A percentile compares a stretch with the other conserved stretches of the same genome.
Conservation (phyloP, 2,329 filamentous ascomycete species). For the Cladophialophora chaetospira region DNA sequence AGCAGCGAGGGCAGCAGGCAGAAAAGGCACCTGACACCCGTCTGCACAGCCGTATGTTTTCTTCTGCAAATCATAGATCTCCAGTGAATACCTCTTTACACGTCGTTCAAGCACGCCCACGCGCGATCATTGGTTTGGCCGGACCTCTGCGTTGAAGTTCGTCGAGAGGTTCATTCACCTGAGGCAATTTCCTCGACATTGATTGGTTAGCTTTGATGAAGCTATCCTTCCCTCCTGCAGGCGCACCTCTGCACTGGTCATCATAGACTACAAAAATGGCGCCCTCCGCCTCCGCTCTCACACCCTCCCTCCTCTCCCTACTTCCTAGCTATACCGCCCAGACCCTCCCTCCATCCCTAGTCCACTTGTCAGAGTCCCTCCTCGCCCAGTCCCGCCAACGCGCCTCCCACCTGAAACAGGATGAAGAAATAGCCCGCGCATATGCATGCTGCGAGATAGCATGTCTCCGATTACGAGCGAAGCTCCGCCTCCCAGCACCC, state of each 20-base stretch:
- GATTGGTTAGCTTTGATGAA: neutral
- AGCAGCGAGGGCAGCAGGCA: too few relatives aligned
- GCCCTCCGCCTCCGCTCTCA: constrained; percentile 61
- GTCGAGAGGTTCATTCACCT: too few relatives aligned
- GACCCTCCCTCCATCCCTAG: constrained; percentile 52
- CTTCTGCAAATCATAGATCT: too few relatives aligned
- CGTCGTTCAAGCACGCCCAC: too few relatives aligned
- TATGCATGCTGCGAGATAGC: constrained; percentile 89
- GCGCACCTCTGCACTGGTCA: too few relatives aligned
- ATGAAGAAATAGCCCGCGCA: constrained; percentile 82
- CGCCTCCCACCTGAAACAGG: constrained; percentile 74
- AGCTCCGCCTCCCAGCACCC: constrained; percentile 74
- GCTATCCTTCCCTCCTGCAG: too few relatives aligned
- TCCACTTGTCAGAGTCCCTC: constrained; percentile 71
- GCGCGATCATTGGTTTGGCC: too few relatives aligned
- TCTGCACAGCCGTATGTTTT: too few relatives aligned
- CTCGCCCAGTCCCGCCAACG: constrained; percentile 78
- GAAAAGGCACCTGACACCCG: too few relatives aligned
- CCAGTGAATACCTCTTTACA: too few relatives aligned
- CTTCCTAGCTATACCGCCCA: constrained; percentile 64
- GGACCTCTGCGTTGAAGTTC: too few relatives aligned
- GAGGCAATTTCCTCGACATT: neutral
- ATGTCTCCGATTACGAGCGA: constrained; percentile 78
- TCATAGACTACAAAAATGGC: too few relatives aligned
- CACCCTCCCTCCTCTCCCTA: constrained; percentile 71